A percentile compares a stretch with the other conserved stretches of the same genome.
phyloP scores from a whole-genome alignment of 352 stramenopile species.

The Thraustochytrium sp. region DNA sequence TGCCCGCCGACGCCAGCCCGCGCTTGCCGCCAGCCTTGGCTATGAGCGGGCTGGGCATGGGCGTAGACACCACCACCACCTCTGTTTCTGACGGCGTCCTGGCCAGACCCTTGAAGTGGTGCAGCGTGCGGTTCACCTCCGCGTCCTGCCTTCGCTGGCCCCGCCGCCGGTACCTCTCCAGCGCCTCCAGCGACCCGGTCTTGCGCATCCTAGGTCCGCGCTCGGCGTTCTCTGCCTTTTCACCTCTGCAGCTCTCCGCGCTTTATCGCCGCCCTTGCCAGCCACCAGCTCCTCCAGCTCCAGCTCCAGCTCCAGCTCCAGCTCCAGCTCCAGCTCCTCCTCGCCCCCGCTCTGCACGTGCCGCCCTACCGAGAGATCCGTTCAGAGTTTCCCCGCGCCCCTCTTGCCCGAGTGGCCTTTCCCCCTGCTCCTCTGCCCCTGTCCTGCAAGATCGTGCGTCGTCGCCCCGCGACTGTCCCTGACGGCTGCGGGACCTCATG shows the following conservation, averaged over 20 bases:
- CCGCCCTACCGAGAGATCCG: background rate
- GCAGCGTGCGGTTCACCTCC: background rate
- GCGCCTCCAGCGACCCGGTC: background rate
- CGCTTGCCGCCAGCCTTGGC: background rate
- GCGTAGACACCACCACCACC: background rate
- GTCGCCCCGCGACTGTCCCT: too few relatives aligned
- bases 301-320: background rate
- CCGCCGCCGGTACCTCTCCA: background rate
- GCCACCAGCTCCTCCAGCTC: background rate
- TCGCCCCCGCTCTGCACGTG: background rate
- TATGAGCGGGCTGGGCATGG: background rate
- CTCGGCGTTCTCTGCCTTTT: background rate
- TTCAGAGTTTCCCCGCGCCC: background rate
- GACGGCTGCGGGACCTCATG: too few relatives aligned
- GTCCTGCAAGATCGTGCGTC: too few relatives aligned
- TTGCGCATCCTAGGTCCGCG: background rate
- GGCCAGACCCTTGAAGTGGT: background rate
- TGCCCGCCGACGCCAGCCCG: background rate
- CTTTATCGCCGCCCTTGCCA: background rate
- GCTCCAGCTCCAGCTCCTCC: background rate
- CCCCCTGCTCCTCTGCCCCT: too few relatives aligned
- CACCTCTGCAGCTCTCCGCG: too few relatives aligned
- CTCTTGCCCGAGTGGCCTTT: too few relatives aligned
- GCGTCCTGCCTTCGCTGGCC: background rate
- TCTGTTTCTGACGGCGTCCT: background rate